phyloP scores from a whole-genome alignment of 371 early-diverging fungal genomes.

The Umbelopsis sp. region DNA sequence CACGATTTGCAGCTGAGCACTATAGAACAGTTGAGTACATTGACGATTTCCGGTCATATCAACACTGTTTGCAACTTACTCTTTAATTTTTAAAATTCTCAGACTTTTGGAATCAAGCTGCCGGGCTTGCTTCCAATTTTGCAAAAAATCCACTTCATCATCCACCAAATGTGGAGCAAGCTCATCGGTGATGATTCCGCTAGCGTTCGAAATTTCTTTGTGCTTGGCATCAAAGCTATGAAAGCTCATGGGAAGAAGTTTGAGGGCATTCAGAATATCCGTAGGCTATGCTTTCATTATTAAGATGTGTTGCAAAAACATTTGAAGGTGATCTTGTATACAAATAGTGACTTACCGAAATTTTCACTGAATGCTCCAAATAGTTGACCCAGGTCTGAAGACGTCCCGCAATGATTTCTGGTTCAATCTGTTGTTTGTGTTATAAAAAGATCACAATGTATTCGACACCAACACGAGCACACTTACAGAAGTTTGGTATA shows the following conservation, averaged over 20 bases:
- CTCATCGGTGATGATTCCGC: slow-evolving; percentile 3
- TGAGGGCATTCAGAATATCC: background rate
- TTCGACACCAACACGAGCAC: background rate
- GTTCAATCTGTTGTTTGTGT: background rate
- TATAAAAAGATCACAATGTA: background rate
- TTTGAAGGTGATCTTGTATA: background rate
- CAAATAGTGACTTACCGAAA: background rate
- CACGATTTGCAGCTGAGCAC: slow-evolving; percentile 9
- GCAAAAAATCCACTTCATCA: background rate
- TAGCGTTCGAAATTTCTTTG: slow-evolving; percentile 4
- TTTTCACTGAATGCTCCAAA: background rate
- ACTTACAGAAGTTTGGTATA: background rate
- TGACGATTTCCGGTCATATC: background rate
- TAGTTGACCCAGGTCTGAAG: slow-evolving; percentile 5
- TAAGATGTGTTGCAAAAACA: background rate
- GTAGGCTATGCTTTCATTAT: background rate
- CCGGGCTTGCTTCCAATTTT: slow-evolving; percentile 1
- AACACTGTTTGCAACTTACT: background rate
- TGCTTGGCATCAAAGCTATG: slow-evolving; percentile 1
- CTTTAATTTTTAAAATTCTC: background rate
- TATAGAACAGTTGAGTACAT: background rate
- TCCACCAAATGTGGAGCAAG: background rate
- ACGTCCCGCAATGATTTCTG: background rate
- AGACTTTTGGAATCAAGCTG: slow-evolving; percentile 2
- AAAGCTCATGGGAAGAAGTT: slow-evolving; percentile 5